Evolutionary conservation across 345 rosid genomes (phyloP).

Genomic region (Orychophragmus violaceus): DNA sequence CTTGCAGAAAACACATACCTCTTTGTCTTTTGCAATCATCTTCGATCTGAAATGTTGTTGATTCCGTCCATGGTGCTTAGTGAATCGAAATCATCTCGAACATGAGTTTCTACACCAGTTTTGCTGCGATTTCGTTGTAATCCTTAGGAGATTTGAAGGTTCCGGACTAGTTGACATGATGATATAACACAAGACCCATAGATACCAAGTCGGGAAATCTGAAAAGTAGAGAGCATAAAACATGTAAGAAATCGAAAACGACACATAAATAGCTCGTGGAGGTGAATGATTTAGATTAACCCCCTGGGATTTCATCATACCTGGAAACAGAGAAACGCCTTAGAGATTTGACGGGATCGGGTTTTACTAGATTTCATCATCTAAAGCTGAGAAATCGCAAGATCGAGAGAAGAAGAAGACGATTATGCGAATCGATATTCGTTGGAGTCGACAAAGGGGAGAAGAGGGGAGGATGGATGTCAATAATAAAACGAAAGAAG

Average conservation of each 20-base stretch:
- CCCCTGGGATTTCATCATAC: not conserved
- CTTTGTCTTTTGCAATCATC: not conserved
- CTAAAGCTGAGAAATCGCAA: too few relatives aligned
- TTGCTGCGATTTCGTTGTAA: too few relatives aligned
- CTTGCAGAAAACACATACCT: not conserved
- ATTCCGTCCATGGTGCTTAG: not conserved
- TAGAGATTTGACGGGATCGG: too few relatives aligned
- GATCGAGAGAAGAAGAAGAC: not conserved
- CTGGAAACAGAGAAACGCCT: too few relatives aligned
- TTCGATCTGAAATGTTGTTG: not conserved
- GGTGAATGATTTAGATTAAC: not conserved
- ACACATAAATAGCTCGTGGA: not conserved
- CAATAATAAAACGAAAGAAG: constrained; percentile 3
- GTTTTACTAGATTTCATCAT: too few relatives aligned
- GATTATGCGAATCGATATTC: not conserved
- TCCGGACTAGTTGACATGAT: not conserved
- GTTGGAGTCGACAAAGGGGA: not conserved
- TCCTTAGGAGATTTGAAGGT: not conserved
- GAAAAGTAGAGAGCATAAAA: not conserved
- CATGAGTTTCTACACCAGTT: too few relatives aligned
- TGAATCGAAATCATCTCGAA: not conserved
- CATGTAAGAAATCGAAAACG: not conserved
- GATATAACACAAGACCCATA: not conserved
- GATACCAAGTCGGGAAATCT: not conserved
- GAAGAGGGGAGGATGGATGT: not conserved